Evolutionary conservation across 148 eudicot genomes (phyloP).

Genomic region (Spergularia marina): DNA sequence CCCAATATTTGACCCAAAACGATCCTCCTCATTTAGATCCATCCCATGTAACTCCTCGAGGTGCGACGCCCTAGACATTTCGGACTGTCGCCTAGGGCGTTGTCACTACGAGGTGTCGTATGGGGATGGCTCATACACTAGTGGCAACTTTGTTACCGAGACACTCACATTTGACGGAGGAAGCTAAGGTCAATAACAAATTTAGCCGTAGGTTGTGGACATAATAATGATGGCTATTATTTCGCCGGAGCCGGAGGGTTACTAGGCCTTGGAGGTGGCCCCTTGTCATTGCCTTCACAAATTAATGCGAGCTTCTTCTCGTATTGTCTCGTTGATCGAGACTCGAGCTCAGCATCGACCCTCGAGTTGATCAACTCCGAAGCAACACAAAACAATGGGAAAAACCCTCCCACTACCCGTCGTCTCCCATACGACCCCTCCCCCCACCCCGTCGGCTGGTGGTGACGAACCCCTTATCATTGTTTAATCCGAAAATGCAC

Average conservation of each 20-base stretch:
- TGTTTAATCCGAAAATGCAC: no score
- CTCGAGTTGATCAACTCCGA: slow-evolving; percentile 54
- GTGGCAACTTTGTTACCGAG: slow-evolving; percentile 74
- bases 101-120: slow-evolving; percentile 88
- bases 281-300: slow-evolving; percentile 66
- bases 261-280: slow-evolving; percentile 80
- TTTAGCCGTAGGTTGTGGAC: slow-evolving; percentile 86
- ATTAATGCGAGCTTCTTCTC: slow-evolving; percentile 75
- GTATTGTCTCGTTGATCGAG: slow-evolving; percentile 86
- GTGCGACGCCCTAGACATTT: slow-evolving; percentile 66
- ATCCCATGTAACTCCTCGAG: slow-evolving; percentile 47
- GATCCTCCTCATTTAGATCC: slow-evolving; percentile 44
- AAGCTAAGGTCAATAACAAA: slow-evolving; percentile 33
- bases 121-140: slow-evolving; percentile 91
- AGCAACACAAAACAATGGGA: not conserved
- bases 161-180: slow-evolving; percentile 52
- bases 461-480: no score
- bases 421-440: no score
- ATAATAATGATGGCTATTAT: slow-evolving; percentile 74
- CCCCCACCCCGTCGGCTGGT: no score
- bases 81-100: slow-evolving; percentile 45
- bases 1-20: slow-evolving; percentile 57
- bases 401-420: slow-evolving; percentile 32
- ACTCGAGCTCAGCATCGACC: slow-evolving; percentile 64
- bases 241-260: slow-evolving; percentile 82